Conservation (phyloP, 345 rosid genomes). For the Brassica carinata region DNA sequence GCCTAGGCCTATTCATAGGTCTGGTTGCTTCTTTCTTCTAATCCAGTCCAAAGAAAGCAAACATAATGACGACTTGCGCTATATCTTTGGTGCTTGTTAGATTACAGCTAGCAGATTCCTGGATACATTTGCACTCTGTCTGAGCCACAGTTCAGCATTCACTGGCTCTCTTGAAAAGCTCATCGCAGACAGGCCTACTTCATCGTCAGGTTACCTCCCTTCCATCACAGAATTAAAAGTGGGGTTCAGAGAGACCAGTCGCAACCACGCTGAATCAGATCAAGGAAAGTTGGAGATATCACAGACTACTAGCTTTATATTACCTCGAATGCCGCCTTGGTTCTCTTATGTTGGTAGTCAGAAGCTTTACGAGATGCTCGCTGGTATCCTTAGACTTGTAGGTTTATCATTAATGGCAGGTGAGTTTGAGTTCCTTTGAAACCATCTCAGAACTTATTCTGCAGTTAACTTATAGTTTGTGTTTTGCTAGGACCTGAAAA, state of each 20-base stretch:
- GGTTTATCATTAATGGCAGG: conserved; percentile 90
- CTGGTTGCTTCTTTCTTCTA: conserved; percentile 18
- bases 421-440: conserved; percentile 46
- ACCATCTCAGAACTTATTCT: conserved; percentile 21
- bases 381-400: conserved; percentile 82
- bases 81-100: conserved; percentile 42
- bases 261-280: conserved; percentile 43
- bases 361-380: conserved; percentile 71
- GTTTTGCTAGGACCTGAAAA: conserved; percentile 58
- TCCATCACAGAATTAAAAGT: conserved; percentile 73
- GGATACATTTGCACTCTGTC: conserved; percentile 74
- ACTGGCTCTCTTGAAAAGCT: conserved; percentile 77
- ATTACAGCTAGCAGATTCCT: conserved; percentile 80
- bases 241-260: conserved; percentile 43
- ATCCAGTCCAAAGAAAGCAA: neutral
- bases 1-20: conserved; percentile 3
- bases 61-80: neutral
- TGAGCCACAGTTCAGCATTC: conserved; percentile 67
- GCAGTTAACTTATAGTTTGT: conserved; percentile 12
- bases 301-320: conserved; percentile 44
- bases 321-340: conserved; percentile 92
- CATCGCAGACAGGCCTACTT: conserved; percentile 57
- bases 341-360: conserved; percentile 69
- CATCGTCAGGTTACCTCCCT: conserved; percentile 71
- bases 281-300: conserved; percentile 37